Conservation (phyloP, 108 stramenopile genomes). For the Parietichytrium sp. region DNA sequence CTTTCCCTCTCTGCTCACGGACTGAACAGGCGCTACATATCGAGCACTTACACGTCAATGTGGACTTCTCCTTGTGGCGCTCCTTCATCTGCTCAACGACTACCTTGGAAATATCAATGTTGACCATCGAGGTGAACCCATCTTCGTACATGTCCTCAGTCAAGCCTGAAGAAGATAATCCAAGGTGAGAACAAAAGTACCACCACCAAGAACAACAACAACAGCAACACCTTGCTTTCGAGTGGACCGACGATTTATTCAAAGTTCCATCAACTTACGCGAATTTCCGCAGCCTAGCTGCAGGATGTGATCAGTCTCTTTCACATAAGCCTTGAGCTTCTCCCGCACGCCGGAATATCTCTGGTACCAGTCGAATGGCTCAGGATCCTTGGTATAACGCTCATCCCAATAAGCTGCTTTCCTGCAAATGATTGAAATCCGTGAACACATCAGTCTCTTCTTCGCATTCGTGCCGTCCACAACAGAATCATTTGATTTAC, state of each 20-base stretch:
- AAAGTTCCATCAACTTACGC: slow-evolving; percentile 61
- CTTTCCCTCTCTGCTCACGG: too few species aligned
- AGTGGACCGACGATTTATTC: neutral
- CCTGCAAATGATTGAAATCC: too few species aligned
- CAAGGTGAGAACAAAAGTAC: neutral
- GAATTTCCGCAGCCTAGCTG: slow-evolving; percentile 68
- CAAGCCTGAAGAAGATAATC: neutral
- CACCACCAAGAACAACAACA: neutral
- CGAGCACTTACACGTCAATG: slow-evolving; percentile 58
- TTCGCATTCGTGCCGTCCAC: too few species aligned
- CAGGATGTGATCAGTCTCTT: slow-evolving; percentile 65
- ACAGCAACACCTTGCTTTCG: neutral
- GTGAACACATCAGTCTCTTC: too few species aligned
- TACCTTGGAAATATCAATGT: slow-evolving; percentile 68
- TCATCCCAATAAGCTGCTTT: too few species aligned
- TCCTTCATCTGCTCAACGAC: slow-evolving; percentile 68
- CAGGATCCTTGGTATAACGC: slow-evolving; percentile 65
- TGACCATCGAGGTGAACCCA: slow-evolving; percentile 61
- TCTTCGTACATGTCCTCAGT: slow-evolving; percentile 57
- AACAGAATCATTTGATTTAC: too few species aligned
- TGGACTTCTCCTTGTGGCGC: slow-evolving; percentile 65
- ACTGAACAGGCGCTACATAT: slow-evolving; percentile 46
- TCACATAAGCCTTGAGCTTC: slow-evolving; percentile 53
- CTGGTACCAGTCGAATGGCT: slow-evolving; percentile 77
- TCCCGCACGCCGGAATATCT: slow-evolving; percentile 60